These are phyloP conservation scores for Penicillium lividum DNA, from an alignment of 495 filamentous ascomycete genomes.

Conservation along the genomic window DNA sequence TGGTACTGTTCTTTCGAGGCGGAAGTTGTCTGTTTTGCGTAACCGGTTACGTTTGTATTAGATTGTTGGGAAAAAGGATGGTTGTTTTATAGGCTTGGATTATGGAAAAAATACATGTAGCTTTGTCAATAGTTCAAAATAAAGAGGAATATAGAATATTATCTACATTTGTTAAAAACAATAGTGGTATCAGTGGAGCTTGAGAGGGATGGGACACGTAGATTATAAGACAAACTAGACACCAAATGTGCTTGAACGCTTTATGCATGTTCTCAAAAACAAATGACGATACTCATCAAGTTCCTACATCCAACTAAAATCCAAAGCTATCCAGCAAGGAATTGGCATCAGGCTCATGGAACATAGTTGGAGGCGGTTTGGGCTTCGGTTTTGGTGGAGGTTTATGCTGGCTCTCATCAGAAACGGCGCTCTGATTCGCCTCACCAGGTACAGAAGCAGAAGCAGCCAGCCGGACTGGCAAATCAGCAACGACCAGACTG, in stretches of 20 bases:
- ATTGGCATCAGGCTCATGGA: constrained; percentile 88
- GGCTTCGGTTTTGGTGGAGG: constrained; percentile 57
- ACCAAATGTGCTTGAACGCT: constrained; percentile 14
- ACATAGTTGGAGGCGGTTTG: constrained; percentile 73
- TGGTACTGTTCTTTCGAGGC: constrained; percentile 18
- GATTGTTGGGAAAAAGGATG: background rate
- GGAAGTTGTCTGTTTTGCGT: constrained; percentile 28
- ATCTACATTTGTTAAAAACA: background rate
- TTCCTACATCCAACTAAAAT: constrained; percentile 41
- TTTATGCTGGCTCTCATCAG: constrained; percentile 13
- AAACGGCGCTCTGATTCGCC: constrained; percentile 16
- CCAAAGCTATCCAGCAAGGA: constrained; percentile 80
- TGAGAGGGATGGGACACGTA: background rate
- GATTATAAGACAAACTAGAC: background rate
- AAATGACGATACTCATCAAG: background rate
- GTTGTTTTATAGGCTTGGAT: constrained; percentile 2
- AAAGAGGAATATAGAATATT: background rate
- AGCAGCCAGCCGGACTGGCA: constrained; percentile 46
- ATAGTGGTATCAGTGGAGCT: background rate
- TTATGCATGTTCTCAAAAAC: constrained; percentile 6
- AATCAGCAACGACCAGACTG: constrained; percentile 78
- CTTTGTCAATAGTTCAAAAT: constrained; percentile 4
- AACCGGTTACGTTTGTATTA: constrained; percentile 19
- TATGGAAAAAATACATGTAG: constrained; percentile 1
- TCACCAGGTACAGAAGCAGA: constrained; percentile 13